Evolutionary conservation across 2,329 filamentous ascomycete species (phyloP).

Genomic region (Xylariaceae sp.): DNA sequence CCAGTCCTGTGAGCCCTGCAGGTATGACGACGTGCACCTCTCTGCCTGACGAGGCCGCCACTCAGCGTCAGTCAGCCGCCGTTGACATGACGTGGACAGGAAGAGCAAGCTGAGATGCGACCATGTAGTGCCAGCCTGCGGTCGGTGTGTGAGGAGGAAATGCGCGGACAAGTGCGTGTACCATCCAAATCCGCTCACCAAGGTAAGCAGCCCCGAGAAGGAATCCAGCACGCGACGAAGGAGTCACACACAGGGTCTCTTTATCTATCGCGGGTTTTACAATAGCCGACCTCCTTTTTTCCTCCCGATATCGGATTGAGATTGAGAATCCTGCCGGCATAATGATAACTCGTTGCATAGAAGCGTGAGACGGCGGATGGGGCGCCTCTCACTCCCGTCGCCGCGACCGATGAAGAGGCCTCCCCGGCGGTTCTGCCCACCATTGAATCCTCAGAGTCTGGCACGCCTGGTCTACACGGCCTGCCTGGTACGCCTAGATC

Average conservation of each 20-base stretch:
- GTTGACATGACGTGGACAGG: constrained; percentile 24
- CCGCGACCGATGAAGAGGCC: constrained; percentile 20
- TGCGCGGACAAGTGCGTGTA: constrained; percentile 34
- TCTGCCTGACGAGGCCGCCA: background rate
- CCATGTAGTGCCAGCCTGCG: constrained; percentile 35
- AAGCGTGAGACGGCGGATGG: constrained; percentile 18
- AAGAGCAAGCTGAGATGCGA: constrained; percentile 37
- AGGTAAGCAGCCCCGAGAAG: constrained; percentile 29
- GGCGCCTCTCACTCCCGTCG: constrained; percentile 25
- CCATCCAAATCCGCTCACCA: constrained; percentile 34
- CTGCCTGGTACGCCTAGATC: background rate
- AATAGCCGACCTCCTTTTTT: no score
- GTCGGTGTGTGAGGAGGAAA: constrained; percentile 32
- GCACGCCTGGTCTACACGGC: background rate
- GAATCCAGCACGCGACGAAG: no score
- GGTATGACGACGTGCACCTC: constrained; percentile 18
- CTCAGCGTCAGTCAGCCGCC: constrained; percentile 22
- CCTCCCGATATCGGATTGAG: no score
- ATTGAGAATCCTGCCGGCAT: background rate
- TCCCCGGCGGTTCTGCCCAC: constrained; percentile 14
- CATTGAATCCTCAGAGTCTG: constrained; percentile 22
- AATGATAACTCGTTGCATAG: constrained; percentile 17
- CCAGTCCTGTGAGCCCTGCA: constrained; percentile 35
- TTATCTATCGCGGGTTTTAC: no score
- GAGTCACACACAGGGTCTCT: no score